Evolutionary conservation across 345 rosid species (phyloP).

Genomic region (Balakata baccata): DNA sequence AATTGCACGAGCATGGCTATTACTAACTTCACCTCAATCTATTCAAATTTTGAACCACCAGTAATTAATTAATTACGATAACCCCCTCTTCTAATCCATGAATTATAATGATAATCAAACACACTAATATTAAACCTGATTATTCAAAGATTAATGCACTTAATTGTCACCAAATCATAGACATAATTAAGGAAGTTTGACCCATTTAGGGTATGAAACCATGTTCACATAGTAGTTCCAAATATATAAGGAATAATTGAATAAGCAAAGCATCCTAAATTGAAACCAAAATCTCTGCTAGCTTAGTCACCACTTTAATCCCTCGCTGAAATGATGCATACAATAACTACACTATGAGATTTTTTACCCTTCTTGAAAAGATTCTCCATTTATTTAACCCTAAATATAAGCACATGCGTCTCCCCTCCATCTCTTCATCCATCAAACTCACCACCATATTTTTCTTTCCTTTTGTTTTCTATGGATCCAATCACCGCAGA

Average conservation of each 20-base stretch:
- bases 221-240: conserved; percentile 15
- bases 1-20: not conserved
- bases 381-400: conserved; percentile 15
- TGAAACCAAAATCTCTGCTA: conserved; percentile 5
- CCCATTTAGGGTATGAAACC: not conserved
- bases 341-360: conserved; percentile 18
- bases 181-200: conserved; percentile 2
- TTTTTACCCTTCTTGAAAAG: conserved; percentile 30
- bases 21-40: not conserved
- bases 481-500: conserved; percentile 26
- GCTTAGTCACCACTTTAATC: conserved; percentile 14
- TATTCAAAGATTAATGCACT: not conserved
- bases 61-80: not conserved
- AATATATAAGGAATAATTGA: conserved; percentile 6
- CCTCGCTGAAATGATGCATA: conserved; percentile 9
- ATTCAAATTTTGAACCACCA: not conserved
- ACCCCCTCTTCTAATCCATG: not conserved
- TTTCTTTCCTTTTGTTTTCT: not conserved
- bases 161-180: not conserved
- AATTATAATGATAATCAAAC: not conserved
- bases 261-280: not conserved
- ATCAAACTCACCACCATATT: not conserved
- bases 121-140: not conserved
- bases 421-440: not conserved
- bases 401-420: conserved; percentile 17